Percentiles rank a stretch among this genome's conserved stretches.
These are phyloP conservation scores for Paraconiothyrium sp. DNA, from an alignment of 2,329 filamentous ascomycete genomes.

Conservation along the genomic window DNA sequence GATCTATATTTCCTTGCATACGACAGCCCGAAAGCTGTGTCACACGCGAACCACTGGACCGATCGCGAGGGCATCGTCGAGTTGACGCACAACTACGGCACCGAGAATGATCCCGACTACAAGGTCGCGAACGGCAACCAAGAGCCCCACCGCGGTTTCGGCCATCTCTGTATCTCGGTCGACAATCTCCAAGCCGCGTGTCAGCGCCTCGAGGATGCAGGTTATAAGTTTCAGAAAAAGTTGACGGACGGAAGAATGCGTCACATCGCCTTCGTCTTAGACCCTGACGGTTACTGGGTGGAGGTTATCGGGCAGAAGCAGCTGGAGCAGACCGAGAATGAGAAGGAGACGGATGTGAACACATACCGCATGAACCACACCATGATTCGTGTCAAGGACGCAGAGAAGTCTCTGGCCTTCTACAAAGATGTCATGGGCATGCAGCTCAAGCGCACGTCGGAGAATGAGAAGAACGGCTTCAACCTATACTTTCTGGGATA, in stretches of 20 bases:
- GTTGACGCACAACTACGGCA: slow-evolving; percentile 85
- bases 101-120: slow-evolving; percentile 83
- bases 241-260: slow-evolving; percentile 77
- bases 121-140: slow-evolving; percentile 87
- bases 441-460: slow-evolving; percentile 77
- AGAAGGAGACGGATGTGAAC: slow-evolving; percentile 75
- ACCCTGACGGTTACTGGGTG: slow-evolving; percentile 79
- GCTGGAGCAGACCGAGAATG: slow-evolving; percentile 75
- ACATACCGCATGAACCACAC: slow-evolving; percentile 88
- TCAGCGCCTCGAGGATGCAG: slow-evolving; percentile 85
- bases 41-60: slow-evolving; percentile 75
- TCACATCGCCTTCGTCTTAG: slow-evolving; percentile 87
- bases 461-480: slow-evolving; percentile 77
- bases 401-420: slow-evolving; percentile 58
- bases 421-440: slow-evolving; percentile 86
- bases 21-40: slow-evolving; percentile 78
- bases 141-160: slow-evolving; percentile 87
- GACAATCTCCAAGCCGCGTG: slow-evolving; percentile 85
- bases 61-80: slow-evolving; percentile 92
- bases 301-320: slow-evolving; percentile 79
- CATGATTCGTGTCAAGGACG: slow-evolving; percentile 89
- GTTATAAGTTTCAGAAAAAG: slow-evolving; percentile 96
- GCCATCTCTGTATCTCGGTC: slow-evolving; percentile 80
- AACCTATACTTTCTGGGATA: slow-evolving; percentile 96
- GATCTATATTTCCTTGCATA: slow-evolving; percentile 96